Evolutionary conservation across 768 basidiomycete species (phyloP).

Genomic region (Boletales sp.): DNA sequence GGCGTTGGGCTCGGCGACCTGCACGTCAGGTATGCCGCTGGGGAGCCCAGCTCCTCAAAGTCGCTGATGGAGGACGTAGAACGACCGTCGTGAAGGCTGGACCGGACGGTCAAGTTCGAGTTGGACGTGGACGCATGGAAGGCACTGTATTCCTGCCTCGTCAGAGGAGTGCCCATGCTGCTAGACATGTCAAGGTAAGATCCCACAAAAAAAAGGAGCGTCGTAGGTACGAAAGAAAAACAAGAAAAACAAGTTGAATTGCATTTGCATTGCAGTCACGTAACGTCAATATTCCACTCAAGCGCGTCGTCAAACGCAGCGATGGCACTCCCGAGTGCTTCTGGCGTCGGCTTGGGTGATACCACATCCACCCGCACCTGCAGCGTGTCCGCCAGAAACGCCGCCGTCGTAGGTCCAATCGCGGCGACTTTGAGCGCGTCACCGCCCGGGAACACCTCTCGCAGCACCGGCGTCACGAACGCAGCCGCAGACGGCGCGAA

Average conservation of each 20-base stretch:
- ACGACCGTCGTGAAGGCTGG: slow-evolving; percentile 8
- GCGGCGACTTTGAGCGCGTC: slow-evolving; percentile 43
- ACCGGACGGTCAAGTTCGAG: slow-evolving; percentile 15
- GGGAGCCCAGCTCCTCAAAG: slow-evolving; percentile 13
- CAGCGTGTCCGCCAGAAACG: slow-evolving; percentile 46
- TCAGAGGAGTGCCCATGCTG: slow-evolving; percentile 24
- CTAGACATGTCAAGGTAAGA: too few relatives aligned
- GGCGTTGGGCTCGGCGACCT: slow-evolving; percentile 28
- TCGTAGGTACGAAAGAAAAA: too few relatives aligned
- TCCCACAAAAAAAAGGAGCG: too few relatives aligned
- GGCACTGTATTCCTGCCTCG: slow-evolving; percentile 25
- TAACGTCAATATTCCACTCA: too few relatives aligned
- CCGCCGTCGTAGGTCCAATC: slow-evolving; percentile 66
- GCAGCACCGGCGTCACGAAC: slow-evolving; percentile 50
- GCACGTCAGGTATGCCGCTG: not conserved
- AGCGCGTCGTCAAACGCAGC: slow-evolving; percentile 12
- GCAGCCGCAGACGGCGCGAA: slow-evolving; percentile 74
- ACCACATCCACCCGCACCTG: slow-evolving; percentile 51
- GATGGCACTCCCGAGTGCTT: slow-evolving; percentile 39
- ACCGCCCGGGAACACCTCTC: slow-evolving; percentile 34
- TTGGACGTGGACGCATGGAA: slow-evolving; percentile 22
- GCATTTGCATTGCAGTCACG: too few relatives aligned
- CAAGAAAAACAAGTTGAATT: too few relatives aligned
- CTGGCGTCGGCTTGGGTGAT: slow-evolving; percentile 54
- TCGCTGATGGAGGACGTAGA: slow-evolving; percentile 18